Evolutionary conservation across 1,284 basidiomycete species (phyloP).

Genomic region (Amylostereum areolatum): DNA sequence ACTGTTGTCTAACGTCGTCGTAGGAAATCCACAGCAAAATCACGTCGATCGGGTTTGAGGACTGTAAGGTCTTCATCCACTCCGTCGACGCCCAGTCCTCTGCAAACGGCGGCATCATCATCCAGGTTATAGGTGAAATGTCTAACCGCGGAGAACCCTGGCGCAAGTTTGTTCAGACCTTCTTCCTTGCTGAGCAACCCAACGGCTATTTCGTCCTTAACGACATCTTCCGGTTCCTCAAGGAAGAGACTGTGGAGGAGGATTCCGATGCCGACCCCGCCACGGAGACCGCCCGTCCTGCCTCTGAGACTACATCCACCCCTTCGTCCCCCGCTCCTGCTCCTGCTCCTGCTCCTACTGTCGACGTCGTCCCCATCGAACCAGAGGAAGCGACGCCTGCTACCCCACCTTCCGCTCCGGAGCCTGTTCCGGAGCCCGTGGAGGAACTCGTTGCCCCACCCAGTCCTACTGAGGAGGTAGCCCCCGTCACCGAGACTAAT

Average conservation of each 20-base stretch:
- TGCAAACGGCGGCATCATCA: constrained; percentile 92
- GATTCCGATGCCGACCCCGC: constrained; percentile 18
- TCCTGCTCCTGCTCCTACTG: constrained; percentile 22
- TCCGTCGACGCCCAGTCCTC: constrained; percentile 93
- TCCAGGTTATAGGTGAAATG: constrained; percentile 99
- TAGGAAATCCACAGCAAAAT: constrained; percentile 99
- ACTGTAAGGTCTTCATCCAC: constrained; percentile 98
- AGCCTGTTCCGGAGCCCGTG: constrained; percentile 22
- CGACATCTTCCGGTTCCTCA: constrained; percentile 99
- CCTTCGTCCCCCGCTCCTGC: constrained; percentile 20
- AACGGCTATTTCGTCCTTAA: constrained; percentile 99
- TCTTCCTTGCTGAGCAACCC: constrained; percentile 99
- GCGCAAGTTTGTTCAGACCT: constrained; percentile 99
- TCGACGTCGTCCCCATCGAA: constrained; percentile 15
- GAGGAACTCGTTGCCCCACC: constrained; percentile 17
- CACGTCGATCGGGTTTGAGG: constrained; percentile 86
- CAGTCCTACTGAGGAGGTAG: constrained; percentile 12
- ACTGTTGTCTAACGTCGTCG: constrained; percentile 7
- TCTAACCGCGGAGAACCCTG: constrained; percentile 87
- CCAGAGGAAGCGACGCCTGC: constrained; percentile 20
- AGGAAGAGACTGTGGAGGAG: constrained; percentile 78
- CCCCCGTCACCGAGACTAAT: constrained; percentile 25
- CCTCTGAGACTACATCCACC: constrained; percentile 15
- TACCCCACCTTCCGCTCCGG: constrained; percentile 14
- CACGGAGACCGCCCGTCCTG: constrained; percentile 15